Percentiles rank a stretch among this genome's conserved stretches.
phyloP scores from a whole-genome alignment of 371 early-diverging fungal genomes.

The Chytridiales sp. region DNA sequence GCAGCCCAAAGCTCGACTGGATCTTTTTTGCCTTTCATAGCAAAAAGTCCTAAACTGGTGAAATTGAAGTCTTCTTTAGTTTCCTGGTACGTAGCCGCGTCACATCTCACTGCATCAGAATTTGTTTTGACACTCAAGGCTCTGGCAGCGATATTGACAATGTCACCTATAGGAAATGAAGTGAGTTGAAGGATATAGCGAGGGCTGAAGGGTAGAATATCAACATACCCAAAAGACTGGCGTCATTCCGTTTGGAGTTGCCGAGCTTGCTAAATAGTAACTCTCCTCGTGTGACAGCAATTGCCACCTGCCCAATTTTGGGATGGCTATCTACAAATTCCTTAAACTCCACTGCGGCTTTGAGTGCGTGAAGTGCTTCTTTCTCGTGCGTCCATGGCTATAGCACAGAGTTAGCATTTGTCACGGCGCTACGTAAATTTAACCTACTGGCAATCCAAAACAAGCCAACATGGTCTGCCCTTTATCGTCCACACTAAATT shows the following conservation, averaged over 20 bases:
- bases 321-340: background rate
- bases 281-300: background rate
- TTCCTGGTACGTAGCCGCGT: too few relatives aligned
- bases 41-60: too few relatives aligned
- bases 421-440: background rate
- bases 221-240: background rate
- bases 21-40: too few relatives aligned
- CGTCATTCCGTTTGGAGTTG: background rate
- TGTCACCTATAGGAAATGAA: background rate
- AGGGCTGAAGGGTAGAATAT: background rate
- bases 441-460: constrained; percentile 6
- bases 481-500: constrained; percentile 1
- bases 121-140: too few relatives aligned
- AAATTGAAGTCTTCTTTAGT: too few relatives aligned
- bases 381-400: background rate
- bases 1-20: too few relatives aligned
- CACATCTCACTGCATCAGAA: too few relatives aligned
- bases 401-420: background rate
- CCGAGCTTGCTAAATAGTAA: constrained; percentile 7
- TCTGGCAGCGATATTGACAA: constrained; percentile 4
- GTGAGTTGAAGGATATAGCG: background rate
- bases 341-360: background rate
- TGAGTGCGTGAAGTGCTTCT: background rate
- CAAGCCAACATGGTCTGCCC: background rate
- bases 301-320: background rate